Percentiles rank a stretch among this genome's conserved stretches.
These are phyloP conservation scores for Pouteria campechiana DNA, from an alignment of 179 eudicot genomes.

Conservation along the genomic window DNA sequence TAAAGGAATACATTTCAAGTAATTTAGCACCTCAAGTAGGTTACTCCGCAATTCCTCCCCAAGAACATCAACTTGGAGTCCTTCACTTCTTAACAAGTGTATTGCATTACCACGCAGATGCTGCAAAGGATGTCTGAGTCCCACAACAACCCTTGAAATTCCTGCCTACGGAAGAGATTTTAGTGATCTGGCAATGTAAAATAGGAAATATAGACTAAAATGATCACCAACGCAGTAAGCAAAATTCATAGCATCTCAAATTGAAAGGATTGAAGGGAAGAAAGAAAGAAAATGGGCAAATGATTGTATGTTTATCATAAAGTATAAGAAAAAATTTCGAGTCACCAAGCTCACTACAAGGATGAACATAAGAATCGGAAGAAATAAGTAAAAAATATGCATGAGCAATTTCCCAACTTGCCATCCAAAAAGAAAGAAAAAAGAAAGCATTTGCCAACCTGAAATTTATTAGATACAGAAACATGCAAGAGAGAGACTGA, in stretches of 20 bases:
- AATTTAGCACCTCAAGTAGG: slow-evolving; percentile 74
- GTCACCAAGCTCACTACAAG: too few relatives aligned
- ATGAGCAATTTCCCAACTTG: too few relatives aligned
- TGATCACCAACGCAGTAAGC: neutral
- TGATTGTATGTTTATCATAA: too few relatives aligned
- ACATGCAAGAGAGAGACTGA: too few relatives aligned
- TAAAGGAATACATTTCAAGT: neutral
- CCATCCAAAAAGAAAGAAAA: too few relatives aligned
- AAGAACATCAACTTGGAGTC: slow-evolving; percentile 81
- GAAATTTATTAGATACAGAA: too few relatives aligned
- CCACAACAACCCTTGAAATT: slow-evolving; percentile 74
- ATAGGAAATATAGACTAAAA: neutral
- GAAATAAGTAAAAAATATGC: too few relatives aligned
- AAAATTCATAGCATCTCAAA: slow-evolving; percentile 1
- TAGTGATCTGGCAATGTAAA: neutral
- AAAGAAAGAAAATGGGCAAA: too few relatives aligned
- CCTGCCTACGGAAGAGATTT: slow-evolving; percentile 54
- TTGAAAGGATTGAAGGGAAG: neutral
- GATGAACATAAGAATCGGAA: too few relatives aligned
- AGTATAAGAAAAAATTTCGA: too few relatives aligned
- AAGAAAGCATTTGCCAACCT: too few relatives aligned
- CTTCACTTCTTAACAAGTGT: slow-evolving; percentile 63
- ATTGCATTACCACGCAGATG: slow-evolving; percentile 79
- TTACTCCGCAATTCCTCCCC: slow-evolving; percentile 76
- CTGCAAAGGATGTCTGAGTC: slow-evolving; percentile 78